phyloP scores from a whole-genome alignment of 805 yeast species.

The Myxozyma kluyveri region DNA sequence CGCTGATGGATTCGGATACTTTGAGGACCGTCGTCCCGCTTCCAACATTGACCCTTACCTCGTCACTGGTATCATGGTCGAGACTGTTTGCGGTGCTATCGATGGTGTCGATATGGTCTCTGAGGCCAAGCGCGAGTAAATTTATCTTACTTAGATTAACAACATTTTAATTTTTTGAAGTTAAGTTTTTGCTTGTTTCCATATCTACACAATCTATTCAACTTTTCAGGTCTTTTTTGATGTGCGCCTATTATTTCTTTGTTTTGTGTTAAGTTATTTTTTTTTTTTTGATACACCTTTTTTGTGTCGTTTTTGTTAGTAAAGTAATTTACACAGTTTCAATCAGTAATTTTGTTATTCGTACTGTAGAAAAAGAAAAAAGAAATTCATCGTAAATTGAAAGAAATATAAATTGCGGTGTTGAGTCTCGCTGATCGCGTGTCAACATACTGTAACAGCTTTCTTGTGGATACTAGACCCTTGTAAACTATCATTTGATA shows the following conservation, averaged over 20 bases:
- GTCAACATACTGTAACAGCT: too few relatives aligned
- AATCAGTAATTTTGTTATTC: too few relatives aligned
- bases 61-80: slow-evolving; percentile 97
- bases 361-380: too few relatives aligned
- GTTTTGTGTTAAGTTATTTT: background rate
- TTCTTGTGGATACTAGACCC: too few relatives aligned
- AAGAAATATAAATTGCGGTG: too few relatives aligned
- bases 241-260: background rate
- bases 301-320: too few relatives aligned
- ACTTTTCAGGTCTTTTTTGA: background rate
- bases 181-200: background rate
- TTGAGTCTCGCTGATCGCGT: too few relatives aligned
- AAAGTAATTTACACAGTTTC: too few relatives aligned
- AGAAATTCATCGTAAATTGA: too few relatives aligned
- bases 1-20: slow-evolving; percentile 96
- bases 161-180: background rate
- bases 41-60: slow-evolving; percentile 98
- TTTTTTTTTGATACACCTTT: slow-evolving; percentile 27
- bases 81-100: slow-evolving; percentile 57
- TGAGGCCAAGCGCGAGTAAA: slow-evolving; percentile 29
- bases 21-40: slow-evolving; percentile 99
- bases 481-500: too few relatives aligned
- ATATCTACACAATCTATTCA: background rate
- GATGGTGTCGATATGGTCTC: slow-evolving; percentile 29
- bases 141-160: background rate